Base-by-base conservation (phyloP, 805 yeast genomes). In the Lachancea fermentati region DNA sequence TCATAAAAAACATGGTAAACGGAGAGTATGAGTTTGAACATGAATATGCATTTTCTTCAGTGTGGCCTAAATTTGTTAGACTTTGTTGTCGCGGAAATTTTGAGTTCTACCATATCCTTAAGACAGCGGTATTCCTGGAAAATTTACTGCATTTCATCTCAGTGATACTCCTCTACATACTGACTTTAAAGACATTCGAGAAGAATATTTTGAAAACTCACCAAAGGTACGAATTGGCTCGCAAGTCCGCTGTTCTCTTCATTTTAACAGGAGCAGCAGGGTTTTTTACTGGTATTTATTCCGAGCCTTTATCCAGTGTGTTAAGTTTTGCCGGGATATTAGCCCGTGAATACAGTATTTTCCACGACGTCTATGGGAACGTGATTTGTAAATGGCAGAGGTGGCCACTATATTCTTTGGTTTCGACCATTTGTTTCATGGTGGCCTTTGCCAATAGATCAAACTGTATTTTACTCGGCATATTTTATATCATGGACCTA, bases 1-100 rank as follows among this genome's bases (percentile, higher is more conserved):
- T 84, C 54, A 58, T 74, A 12, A 76, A 79, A 33, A 48, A 46
- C 5, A 58, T 80, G 41, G 76, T 84, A 15, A 19, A 39, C 25
- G 55, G 61, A 7, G 59, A 72, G 12, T 77, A 72, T 0, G 58
- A 64, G n/a, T 89, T 70, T 60, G 97, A 91, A 61, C 96, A 91
- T 58, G 95, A 88, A 62, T 84, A 77, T 71, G 97, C 94, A 4
- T 91, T 86, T 57, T 79, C 94, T 19, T 84, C 84, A 8, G 54
- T 77, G 2, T 91, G 96, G 95, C 72, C 81, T 67, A 55, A 75
- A 17, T 34, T 79, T 3, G 60, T 82, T 3, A 56, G 49, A 19
- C 41, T 8, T 28, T 40, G 34, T 11, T 37, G 33, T 33, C 49
- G 34, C 16, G 37, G 25, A 6, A 37, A 39, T 5, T 46, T 55